Percentiles rank a stretch among this genome's conserved stretches.
Conservation (phyloP, 2,329 filamentous ascomycete species). For the Claviceps paspali region DNA sequence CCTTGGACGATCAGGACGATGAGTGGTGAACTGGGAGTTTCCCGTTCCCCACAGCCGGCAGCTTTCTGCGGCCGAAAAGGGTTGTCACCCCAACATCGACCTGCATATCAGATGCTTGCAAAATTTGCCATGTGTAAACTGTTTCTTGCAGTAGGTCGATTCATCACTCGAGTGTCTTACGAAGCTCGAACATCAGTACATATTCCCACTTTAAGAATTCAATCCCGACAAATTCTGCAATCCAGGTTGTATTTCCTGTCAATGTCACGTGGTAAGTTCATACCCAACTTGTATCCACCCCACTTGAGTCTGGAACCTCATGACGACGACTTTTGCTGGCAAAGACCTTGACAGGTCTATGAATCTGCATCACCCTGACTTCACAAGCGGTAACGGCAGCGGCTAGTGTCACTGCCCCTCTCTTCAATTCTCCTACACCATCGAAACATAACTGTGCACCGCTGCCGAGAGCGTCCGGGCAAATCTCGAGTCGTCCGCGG, state of each 20-base stretch:
- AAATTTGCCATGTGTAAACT: background rate
- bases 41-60: too few relatives aligned
- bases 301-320: conserved; percentile 2
- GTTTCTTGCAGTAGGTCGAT: background rate
- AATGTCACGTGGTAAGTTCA: conserved; percentile 2
- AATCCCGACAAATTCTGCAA: too few relatives aligned
- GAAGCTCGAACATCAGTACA: too few relatives aligned
- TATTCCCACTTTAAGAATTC: too few relatives aligned
- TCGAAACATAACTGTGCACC: background rate
- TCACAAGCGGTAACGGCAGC: background rate
- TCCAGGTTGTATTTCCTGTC: background rate
- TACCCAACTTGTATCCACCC: conserved; percentile 1
- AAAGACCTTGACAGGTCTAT: background rate
- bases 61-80: background rate
- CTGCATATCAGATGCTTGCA: background rate
- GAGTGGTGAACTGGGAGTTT: too few relatives aligned
- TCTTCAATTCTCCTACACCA: too few relatives aligned
- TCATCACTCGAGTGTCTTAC: too few relatives aligned
- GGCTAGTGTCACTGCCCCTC: background rate
- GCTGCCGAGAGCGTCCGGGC: background rate
- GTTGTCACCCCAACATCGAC: background rate
- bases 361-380: background rate
- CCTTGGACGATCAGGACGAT: too few relatives aligned
- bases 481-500: conserved; percentile 1
- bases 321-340: conserved; percentile 2